Base-by-base conservation (phyloP, 129 eudicot species). In the Calendula officinalis region DNA sequence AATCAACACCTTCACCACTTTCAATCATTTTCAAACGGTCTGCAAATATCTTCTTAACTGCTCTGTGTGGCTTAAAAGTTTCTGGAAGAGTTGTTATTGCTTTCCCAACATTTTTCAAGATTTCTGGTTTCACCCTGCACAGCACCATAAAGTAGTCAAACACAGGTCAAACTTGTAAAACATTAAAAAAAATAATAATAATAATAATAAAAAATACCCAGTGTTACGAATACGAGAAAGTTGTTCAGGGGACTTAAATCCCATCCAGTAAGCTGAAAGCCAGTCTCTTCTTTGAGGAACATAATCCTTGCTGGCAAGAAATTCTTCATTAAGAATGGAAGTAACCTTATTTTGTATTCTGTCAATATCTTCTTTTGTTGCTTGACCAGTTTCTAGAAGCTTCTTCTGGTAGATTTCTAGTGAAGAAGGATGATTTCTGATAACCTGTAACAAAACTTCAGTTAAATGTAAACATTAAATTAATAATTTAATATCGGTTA, bases 181-280 rank as follows among this genome's bases (percentile, higher is more conserved):
- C 30, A 22, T 22, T 22, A 22, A 22, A 22, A 22, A 22, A 51
- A 37, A n/a, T 35, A 47, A 44, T 11, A 47, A n/a, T n/a, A 39
- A 67, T 12, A 35, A 35, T 36, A 38, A 15, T 22, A 59, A 17
- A 47, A 69, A 34, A 17, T 88, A 92, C 99, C 99, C 99, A 40
- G 99, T 92, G 82, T 92, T 88, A 55, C 99, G 91, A 62, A 92
- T 80, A 42, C 99, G 96, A 35, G 99, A 92, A 77, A 85, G 83
- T 76, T 92, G 99, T 71, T 85, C 95, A 8, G 99, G 99, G 52
- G 96, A 88, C 78, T 92, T 92, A 52, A 88, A 92, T 51, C 96
- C 99, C 34, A 81, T 13, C 96, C 99, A 92, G 66, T 80, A 92
- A 61, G 99, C 98, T 14, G 99, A 85, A 70, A 92, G 96, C 96